These are phyloP conservation scores for Globisporangium irregulare DNA, from an alignment of 352 stramenopile species.

Conservation along the genomic window DNA sequence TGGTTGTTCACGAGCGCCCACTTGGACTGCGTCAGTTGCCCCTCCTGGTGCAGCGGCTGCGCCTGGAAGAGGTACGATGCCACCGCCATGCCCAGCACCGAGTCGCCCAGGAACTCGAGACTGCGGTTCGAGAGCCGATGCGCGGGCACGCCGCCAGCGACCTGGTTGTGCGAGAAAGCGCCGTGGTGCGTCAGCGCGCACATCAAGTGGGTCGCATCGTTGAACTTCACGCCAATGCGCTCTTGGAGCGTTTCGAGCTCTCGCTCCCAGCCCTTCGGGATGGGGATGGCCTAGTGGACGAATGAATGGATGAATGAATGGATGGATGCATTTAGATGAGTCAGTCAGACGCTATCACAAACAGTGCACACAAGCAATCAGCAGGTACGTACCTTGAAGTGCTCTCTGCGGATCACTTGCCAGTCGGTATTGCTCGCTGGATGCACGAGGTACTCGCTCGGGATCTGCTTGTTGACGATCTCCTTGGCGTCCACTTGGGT, in stretches of 20 bases:
- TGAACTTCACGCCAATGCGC: constrained; percentile 60
- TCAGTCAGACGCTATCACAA: not conserved
- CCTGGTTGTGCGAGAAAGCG: constrained; percentile 38
- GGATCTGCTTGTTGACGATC: constrained; percentile 28
- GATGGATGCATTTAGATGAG: not conserved
- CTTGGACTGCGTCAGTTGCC: constrained; percentile 71
- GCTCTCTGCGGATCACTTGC: constrained; percentile 48
- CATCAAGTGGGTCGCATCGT: constrained; percentile 52
- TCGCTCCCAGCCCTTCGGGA: constrained; percentile 45
- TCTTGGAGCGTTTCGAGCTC: constrained; percentile 49
- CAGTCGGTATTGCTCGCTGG: constrained; percentile 37
- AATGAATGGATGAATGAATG: not conserved
- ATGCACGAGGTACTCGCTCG: constrained; percentile 16
- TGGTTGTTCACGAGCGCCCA: constrained; percentile 74
- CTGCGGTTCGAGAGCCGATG: constrained; percentile 78
- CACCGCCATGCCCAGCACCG: constrained; percentile 59
- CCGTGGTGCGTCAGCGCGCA: constrained; percentile 77
- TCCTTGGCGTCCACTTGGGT: constrained; percentile 8
- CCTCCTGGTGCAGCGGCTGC: constrained; percentile 65
- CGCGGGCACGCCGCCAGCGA: constrained; percentile 37
- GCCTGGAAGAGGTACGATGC: constrained; percentile 73
- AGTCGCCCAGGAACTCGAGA: constrained; percentile 82
- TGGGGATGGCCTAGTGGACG: constrained; percentile 27
- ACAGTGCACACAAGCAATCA: not conserved
- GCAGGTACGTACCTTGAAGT: constrained; percentile 32